Evolutionary conservation across 768 basidiomycete genomes (phyloP), one percentile per base, ranked within the genome.

Genomic region (Suillus paluster): DNA sequence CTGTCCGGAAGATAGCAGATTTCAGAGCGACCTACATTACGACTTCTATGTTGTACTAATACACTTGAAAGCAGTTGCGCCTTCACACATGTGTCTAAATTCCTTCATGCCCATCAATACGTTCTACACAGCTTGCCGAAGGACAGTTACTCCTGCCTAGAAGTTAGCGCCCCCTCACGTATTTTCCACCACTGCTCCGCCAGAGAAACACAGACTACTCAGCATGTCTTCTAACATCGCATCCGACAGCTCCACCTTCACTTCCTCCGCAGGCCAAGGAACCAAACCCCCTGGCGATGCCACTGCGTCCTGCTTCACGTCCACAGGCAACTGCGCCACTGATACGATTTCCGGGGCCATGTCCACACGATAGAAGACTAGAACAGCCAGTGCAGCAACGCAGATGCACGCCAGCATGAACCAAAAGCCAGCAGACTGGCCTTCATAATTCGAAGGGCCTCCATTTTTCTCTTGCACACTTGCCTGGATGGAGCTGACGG

Each of bases 351-450:
- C 1, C 12, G 12, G 27, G 27, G 17, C 11, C 11, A 27, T n/a
- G 49, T 50, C 19, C 17, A 27, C 30, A 10, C 2, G 49, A 27
- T 50, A 57, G 39, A 45, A 57, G 17, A 57, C 44, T 15, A 57
- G 8, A 17, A 61, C 30, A 2, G 60, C n/a, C 4, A 61, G 17
- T 30, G 55, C 39, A 62, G 71, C 71, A 38, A 73, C 49, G 50
- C 45, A 57, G 39, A 75, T 70, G 50, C 77, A 60, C 19, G 70
- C 74, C 15, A 78, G 63, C n/a, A 78, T 58, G 55, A 77, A 78
- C 77, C 77, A 79, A 56, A 76, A 74, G 12, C 76, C 76, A 23
- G 77, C 80, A 11, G 74, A 73, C 53, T 78, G 76, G 15, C 80
- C 80, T 8, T 66, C 59, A 65, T 76, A 82, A 33, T 66, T 64